phyloP scores from a whole-genome alignment of 202 grass and related monocot genomes.

The Bolboschoenoplectus hybrid region DNA sequence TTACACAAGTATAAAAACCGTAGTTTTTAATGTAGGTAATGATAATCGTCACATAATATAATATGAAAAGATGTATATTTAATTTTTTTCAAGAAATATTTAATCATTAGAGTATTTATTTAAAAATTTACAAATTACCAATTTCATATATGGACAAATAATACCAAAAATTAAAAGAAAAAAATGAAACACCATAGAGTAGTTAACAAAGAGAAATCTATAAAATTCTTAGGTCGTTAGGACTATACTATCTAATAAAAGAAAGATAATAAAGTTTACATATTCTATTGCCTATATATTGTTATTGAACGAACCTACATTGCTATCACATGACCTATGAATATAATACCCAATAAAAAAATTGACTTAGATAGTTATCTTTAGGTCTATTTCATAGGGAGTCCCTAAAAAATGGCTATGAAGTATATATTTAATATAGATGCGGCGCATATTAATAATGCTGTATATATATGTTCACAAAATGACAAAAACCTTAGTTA shows the following conservation, averaged over 20 bases:
- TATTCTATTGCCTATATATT: slow-evolving; percentile 30
- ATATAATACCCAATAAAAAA: slow-evolving; percentile 18
- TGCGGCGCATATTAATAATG: slow-evolving; percentile 37
- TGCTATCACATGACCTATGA: slow-evolving; percentile 35
- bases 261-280: not conserved
- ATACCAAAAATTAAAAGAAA: not conserved
- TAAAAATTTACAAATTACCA: not conserved
- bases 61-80: too few relatives aligned
- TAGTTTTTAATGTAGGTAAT: too few relatives aligned
- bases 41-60: too few relatives aligned
- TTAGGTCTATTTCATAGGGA: slow-evolving; percentile 17
- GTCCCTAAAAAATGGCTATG: not conserved
- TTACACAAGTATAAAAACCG: too few relatives aligned
- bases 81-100: too few relatives aligned
- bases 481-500: slow-evolving; percentile 42
- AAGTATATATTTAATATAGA: slow-evolving; percentile 29
- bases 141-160: not conserved
- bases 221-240: slow-evolving; percentile 30
- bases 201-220: slow-evolving; percentile 28
- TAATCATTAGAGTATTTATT: not conserved
- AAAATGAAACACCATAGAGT: slow-evolving; percentile 6
- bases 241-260: slow-evolving; percentile 20
- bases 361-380: slow-evolving; percentile 41
- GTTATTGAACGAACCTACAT: slow-evolving; percentile 27
- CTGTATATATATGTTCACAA: not conserved